Conservation (phyloP, 2,329 filamentous ascomycete species). For the Aspergillus unguis region DNA sequence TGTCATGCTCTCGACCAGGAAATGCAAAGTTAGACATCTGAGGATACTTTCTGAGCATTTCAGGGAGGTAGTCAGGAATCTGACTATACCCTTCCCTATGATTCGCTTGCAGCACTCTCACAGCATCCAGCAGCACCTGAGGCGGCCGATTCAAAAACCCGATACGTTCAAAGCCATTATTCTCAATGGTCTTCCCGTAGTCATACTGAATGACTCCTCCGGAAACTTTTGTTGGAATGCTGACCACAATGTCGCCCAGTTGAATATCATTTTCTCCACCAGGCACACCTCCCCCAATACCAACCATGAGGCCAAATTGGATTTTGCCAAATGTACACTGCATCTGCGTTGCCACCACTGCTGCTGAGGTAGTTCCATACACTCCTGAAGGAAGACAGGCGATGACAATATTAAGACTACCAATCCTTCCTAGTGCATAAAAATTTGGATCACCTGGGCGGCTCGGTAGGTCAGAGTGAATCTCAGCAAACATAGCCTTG, state of each 20-base stretch:
- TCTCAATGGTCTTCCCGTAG: not conserved
- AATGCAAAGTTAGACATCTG: not conserved
- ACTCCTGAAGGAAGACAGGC: not conserved
- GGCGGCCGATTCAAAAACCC: not conserved
- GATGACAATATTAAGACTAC: not conserved
- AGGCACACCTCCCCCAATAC: conserved; percentile 16
- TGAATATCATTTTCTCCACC: conserved; percentile 12
- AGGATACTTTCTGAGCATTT: not conserved
- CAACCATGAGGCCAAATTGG: conserved; percentile 12
- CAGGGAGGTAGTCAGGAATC: not conserved
- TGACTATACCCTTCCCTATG: not conserved
- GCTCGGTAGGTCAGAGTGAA: too few species aligned
- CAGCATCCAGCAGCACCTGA: not conserved
- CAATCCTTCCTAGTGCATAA: not conserved
- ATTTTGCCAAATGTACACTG: not conserved
- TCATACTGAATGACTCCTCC: conserved; percentile 2
- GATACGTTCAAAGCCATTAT: not conserved
- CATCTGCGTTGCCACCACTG: not conserved
- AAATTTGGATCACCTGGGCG: too few species aligned
- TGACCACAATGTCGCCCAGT: conserved; percentile 12
- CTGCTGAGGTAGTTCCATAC: not conserved
- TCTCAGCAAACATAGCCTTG: too few species aligned
- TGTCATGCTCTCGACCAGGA: not conserved
- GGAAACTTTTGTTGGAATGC: not conserved
- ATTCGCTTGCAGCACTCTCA: not conserved